These are phyloP conservation scores for Solanum rostratum DNA, from an alignment of 257 asterid genomes.

Conservation along the genomic window DNA sequence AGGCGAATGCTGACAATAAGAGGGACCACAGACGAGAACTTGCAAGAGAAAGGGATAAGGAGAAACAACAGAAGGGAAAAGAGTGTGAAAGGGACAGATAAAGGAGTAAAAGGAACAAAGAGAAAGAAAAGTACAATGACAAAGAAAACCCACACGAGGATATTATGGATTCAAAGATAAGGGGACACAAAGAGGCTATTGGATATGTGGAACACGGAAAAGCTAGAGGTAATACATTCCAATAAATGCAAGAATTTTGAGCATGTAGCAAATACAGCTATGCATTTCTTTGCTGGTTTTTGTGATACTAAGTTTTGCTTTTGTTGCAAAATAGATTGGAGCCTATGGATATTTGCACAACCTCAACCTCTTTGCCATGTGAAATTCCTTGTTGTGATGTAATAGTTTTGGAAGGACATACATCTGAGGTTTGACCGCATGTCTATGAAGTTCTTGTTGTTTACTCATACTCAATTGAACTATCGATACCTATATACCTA, in stretches of 20 bases:
- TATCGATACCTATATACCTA: no score
- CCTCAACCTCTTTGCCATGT: constrained; percentile 39
- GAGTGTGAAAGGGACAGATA: no score
- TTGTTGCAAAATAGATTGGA: constrained; percentile 44
- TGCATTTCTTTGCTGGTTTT: not conserved
- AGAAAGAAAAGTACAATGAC: no score
- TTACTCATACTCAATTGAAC: no score
- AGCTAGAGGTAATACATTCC: constrained; percentile 41
- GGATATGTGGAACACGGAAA: constrained; percentile 24
- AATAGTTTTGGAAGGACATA: constrained; percentile 82
- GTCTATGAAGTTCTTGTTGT: no score
- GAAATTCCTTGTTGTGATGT: constrained; percentile 73
- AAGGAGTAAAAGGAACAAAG: no score
- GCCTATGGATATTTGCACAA: constrained; percentile 75
- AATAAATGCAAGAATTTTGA: not conserved
- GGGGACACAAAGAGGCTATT: no score
- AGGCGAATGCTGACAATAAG: constrained; percentile 29
- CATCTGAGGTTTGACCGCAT: constrained; percentile 59
- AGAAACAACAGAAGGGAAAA: not conserved
- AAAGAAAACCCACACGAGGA: no score
- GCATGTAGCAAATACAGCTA: not conserved
- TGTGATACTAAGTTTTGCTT: not conserved
- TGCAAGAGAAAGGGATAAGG: constrained; percentile 27
- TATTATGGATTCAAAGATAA: no score
- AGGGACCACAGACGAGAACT: constrained; percentile 24